Conservation (phyloP, 2,329 filamentous ascomycete genomes). For the Bipolaris cookei region DNA sequence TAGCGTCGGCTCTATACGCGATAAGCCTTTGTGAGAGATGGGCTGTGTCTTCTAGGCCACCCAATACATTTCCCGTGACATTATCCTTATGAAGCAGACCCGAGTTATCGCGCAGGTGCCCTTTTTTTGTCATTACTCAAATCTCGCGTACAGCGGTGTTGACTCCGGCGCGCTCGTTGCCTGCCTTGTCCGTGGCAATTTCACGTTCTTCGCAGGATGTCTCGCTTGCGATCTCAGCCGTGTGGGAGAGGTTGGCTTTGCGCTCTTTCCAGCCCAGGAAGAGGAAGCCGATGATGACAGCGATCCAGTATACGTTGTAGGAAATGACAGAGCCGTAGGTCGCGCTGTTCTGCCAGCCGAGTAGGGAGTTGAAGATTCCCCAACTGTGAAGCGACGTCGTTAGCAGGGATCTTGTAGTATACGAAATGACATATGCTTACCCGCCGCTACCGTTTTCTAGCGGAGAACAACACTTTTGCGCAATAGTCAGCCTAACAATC, state of each 20-base stretch:
- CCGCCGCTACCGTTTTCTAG: constrained; percentile 69
- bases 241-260: constrained; percentile 27
- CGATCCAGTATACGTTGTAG: constrained; percentile 88
- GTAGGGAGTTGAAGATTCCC: constrained; percentile 85
- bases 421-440: constrained; percentile 4
- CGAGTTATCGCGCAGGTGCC: neutral
- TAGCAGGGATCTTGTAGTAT: neutral
- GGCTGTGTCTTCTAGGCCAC: constrained; percentile 3
- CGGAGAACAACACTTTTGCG: constrained; percentile 75
- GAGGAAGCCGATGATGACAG: constrained; percentile 69
- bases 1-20: constrained; percentile 7
- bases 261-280: constrained; percentile 71
- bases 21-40: constrained; percentile 3
- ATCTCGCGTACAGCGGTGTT: constrained; percentile 26
- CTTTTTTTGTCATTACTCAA: constrained; percentile 4
- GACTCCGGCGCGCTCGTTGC: constrained; percentile 19
- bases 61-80: neutral
- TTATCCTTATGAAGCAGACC: neutral
- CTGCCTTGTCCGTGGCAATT: constrained; percentile 20
- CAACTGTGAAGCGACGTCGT: constrained; percentile 60
- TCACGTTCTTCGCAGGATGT: constrained; percentile 25
- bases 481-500: constrained; percentile 5
- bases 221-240: constrained; percentile 19
- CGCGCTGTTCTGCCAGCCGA: constrained; percentile 88
- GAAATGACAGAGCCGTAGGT: constrained; percentile 86